Evolutionary conservation across 1,284 basidiomycete genomes (phyloP).

Genomic region (Irpex rosettiformis): DNA sequence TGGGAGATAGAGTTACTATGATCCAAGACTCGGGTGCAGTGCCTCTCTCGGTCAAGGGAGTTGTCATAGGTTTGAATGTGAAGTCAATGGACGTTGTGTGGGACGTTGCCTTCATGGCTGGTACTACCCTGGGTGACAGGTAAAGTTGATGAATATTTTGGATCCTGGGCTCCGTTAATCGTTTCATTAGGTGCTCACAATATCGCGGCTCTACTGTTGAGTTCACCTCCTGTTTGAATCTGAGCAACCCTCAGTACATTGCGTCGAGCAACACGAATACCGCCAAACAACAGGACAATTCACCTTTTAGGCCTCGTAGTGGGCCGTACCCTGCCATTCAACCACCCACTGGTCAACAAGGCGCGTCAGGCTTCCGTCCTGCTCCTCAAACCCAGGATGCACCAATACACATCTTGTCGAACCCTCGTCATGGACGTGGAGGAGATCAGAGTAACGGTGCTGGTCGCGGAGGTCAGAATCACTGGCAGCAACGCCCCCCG

Average conservation of each 20-base stretch:
- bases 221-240: conserved; percentile 83
- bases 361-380: conserved; percentile 60
- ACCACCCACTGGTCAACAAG: conserved; percentile 45
- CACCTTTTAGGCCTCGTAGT: conserved; percentile 62
- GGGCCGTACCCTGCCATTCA: conserved; percentile 63
- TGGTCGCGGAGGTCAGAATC: conserved; percentile 9
- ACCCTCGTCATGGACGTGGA: conserved; percentile 44
- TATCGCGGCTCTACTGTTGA: conserved; percentile 87
- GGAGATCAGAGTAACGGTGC: conserved; percentile 11
- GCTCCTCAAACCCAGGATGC: conserved; percentile 36
- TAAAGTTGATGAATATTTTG: conserved; percentile 24
- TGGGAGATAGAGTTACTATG: conserved; percentile 97
- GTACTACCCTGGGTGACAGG: conserved; percentile 84
- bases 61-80: conserved; percentile 85
- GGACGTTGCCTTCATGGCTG: conserved; percentile 94
- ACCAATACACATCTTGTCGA: conserved; percentile 56
- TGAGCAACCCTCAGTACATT: conserved; percentile 79
- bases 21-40: conserved; percentile 95
- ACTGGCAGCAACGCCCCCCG: not conserved
- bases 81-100: conserved; percentile 96
- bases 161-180: not conserved
- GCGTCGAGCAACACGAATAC: conserved; percentile 62
- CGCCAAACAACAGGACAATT: conserved; percentile 38
- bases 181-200: conserved; percentile 67
- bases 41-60: conserved; percentile 88